These are phyloP conservation scores for Pseudovirgaria hyperparasitica DNA, from an alignment of 2,329 filamentous ascomycete genomes.

Conservation along the genomic window DNA sequence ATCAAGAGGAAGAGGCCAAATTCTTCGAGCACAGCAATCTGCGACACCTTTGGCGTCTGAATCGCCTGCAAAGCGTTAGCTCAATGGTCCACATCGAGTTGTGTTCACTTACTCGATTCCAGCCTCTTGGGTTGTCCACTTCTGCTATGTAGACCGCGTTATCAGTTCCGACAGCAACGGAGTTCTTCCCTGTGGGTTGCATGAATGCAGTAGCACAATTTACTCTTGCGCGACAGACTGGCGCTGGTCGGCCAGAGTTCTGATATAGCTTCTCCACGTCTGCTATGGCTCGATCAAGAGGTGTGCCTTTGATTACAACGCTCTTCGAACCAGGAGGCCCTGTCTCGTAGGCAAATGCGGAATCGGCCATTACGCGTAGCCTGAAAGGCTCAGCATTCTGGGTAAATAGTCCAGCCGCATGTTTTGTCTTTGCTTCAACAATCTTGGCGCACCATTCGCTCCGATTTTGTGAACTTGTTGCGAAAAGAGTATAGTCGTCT, in stretches of 20 bases:
- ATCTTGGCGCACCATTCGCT: conserved; percentile 90
- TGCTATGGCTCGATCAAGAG: conserved; percentile 77
- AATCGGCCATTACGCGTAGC: conserved; percentile 81
- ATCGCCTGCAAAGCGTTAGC: conserved; percentile 50
- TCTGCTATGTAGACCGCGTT: conserved; percentile 87
- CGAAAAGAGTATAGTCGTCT: conserved; percentile 85
- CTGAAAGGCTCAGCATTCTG: conserved; percentile 96
- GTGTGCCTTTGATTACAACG: conserved; percentile 79
- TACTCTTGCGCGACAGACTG: conserved; percentile 73
- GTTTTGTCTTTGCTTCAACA: conserved; percentile 84
- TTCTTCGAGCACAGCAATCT: conserved; percentile 89
- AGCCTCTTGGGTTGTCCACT: conserved; percentile 77
- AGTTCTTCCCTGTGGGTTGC: conserved; percentile 64
- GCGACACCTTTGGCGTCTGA: conserved; percentile 64
- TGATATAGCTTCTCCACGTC: conserved; percentile 70
- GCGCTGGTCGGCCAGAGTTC: conserved; percentile 52
- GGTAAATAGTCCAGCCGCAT: conserved; percentile 74
- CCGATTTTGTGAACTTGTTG: conserved; percentile 59
- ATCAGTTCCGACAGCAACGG: conserved; percentile 91
- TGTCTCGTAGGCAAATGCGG: conserved; percentile 73
- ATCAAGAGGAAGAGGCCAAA: conserved; percentile 89
- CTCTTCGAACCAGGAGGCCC: conserved; percentile 40
- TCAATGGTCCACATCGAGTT: background rate
- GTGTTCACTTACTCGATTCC: conserved; percentile 60
- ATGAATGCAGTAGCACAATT: conserved; percentile 90